A percentile compares a stretch with the other conserved stretches of the same genome.
Conservation (phyloP, 2,329 filamentous ascomycete genomes). For the Fusarium brevicatenulatum region DNA sequence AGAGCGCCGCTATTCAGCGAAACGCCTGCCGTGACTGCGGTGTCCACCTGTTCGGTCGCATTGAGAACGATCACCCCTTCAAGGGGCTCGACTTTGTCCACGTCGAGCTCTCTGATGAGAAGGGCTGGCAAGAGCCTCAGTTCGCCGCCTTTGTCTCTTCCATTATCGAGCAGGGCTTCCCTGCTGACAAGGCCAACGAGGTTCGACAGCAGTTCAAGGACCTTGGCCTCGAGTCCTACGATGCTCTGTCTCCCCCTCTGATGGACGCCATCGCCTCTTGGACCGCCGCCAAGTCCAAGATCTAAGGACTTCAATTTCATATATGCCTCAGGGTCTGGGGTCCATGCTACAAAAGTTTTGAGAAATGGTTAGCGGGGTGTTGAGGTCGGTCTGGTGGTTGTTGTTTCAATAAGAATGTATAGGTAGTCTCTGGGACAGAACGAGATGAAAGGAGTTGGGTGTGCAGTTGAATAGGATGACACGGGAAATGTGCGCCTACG, state of each 20-base stretch:
- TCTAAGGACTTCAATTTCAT: constrained; percentile 8
- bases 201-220: constrained; percentile 64
- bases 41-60: constrained; percentile 71
- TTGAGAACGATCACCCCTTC: constrained; percentile 72
- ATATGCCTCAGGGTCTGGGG: not conserved
- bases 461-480: constrained; percentile 12
- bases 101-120: constrained; percentile 66
- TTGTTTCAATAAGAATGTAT: constrained; percentile 18
- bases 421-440: not conserved
- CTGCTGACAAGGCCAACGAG: constrained; percentile 63
- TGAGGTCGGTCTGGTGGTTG: constrained; percentile 6
- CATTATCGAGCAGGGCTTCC: constrained; percentile 74
- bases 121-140: constrained; percentile 78
- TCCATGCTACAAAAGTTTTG: constrained; percentile 20
- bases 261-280: constrained; percentile 71
- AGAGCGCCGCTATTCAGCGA: constrained; percentile 67
- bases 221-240: constrained; percentile 70
- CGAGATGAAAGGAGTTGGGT: constrained; percentile 17
- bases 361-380: constrained; percentile 17
- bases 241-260: constrained; percentile 67
- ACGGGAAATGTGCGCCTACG: not conserved
- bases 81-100: constrained; percentile 77
- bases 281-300: constrained; percentile 59
- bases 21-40: constrained; percentile 70
- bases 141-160: constrained; percentile 75